Base-by-base conservation (phyloP, 305 asterid genomes). In the Monarda citriodora region DNA sequence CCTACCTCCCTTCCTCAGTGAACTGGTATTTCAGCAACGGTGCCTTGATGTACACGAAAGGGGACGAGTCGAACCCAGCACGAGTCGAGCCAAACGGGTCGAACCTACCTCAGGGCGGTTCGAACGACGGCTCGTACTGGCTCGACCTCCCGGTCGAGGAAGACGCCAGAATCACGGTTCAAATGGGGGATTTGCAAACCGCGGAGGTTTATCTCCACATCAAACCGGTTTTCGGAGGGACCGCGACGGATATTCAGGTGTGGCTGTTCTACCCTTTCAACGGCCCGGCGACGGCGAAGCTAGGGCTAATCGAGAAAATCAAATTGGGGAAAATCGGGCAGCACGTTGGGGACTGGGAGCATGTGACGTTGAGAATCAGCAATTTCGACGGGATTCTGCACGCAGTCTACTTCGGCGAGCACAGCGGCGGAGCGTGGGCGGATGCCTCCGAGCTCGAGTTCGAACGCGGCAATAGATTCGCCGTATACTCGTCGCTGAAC, bases 261-360 rank as follows among this genome's bases (percentile, higher is more conserved):
- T 92, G 98, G 98, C 8, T 89, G 2, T 92, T 92, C 45, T 85
- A 79, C 20, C 98, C 96, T 8, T 92, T 87, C 64, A 92, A 92
- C 17, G 98, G 98, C 9, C 88, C 80, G 11, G 78, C 85, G 20
- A 79, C 74, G 0, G 96, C 89, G 2, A 87, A 83, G 59, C 53
- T 89, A 11, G 97, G 95, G 7, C 16, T 72, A 1, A 49, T 87
- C 1, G 53, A 75, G 12, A 57, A 72, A 25, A 47, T 89, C 53
- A 68, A 86, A 23, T 47, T 92, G 34, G 95, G 97, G 74, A 73
- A 64, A 20, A 82, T 89, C n/a, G 98, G 98, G 16, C 80, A 83
- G 51, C 99, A 93, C 50, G 80, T 89, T 47, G 99, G 97, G 54
- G 99, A 93, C 40, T 93, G 99, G 99, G 99, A 93, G 63, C 99